A percentile compares a stretch with the other conserved stretches of the same genome.
phyloP scores from a whole-genome alignment of 2,329 filamentous ascomycete genomes.

The Phyllosticta citriasiana region DNA sequence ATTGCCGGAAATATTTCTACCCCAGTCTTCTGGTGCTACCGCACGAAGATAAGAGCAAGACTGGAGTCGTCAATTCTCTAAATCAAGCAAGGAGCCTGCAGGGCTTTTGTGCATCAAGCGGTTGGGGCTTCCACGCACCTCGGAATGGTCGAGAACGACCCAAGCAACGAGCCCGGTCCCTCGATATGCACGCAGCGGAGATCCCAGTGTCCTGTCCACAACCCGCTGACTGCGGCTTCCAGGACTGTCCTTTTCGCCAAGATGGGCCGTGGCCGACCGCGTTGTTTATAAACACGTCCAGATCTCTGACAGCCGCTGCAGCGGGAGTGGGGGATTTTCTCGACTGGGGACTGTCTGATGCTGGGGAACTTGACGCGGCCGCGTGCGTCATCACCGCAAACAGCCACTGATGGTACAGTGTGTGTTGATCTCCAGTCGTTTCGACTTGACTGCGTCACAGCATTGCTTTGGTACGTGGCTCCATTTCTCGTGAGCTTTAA shows the following conservation, averaged over 20 bases:
- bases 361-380: not conserved
- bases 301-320: not conserved
- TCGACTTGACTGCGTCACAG: not conserved
- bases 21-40: too few species aligned
- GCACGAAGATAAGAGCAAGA: not conserved
- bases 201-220: not conserved
- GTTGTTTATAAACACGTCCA: not conserved
- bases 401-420: not conserved
- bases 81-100: not conserved
- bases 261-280: not conserved
- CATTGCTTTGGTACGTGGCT: not conserved
- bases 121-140: slow-evolving; percentile 4
- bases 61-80: not conserved
- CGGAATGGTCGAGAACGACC: slow-evolving; percentile 10
- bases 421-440: not conserved
- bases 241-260: not conserved
- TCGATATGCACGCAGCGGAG: not conserved
- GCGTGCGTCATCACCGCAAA: not conserved
- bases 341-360: not conserved
- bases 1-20: not conserved
- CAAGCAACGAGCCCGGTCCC: not conserved
- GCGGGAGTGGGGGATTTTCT: not conserved
- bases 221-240: not conserved
- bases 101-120: not conserved
- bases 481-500: not conserved